These are phyloP conservation scores for Fonsecaea pedrosoi DNA, from an alignment of 2,329 filamentous ascomycete species.

Conservation along the genomic window DNA sequence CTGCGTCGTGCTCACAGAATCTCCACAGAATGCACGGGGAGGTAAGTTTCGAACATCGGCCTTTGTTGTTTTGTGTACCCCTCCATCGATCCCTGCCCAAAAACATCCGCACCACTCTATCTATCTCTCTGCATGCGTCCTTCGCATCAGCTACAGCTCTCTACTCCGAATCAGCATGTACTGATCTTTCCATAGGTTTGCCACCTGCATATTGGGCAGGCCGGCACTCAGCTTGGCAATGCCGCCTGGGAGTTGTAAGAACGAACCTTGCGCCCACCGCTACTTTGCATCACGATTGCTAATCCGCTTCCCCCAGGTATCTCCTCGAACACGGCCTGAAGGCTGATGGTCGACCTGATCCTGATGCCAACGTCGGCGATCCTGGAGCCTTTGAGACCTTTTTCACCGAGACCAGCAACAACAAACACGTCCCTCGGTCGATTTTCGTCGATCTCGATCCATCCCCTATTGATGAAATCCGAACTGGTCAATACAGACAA, in stretches of 20 bases:
- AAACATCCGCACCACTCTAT: conserved; percentile 19
- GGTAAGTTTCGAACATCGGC: conserved; percentile 24
- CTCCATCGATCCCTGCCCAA: conserved; percentile 20
- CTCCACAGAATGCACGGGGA: conserved; percentile 32
- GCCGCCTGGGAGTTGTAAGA: conserved; percentile 73
- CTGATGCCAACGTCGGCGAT: conserved; percentile 60
- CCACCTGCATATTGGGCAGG: conserved; percentile 72
- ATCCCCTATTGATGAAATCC: conserved; percentile 71
- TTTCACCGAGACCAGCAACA: conserved; percentile 68
- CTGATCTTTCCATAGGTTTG: conserved; percentile 57
- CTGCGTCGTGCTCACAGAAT: background rate
- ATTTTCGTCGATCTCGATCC: conserved; percentile 73
- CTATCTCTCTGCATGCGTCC: background rate
- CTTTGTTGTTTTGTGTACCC: conserved; percentile 21
- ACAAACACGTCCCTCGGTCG: conserved; percentile 72
- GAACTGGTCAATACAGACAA: conserved; percentile 66
- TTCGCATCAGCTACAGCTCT: background rate
- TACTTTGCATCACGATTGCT: conserved; percentile 42
- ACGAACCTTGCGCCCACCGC: conserved; percentile 35
- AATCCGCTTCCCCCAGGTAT: conserved; percentile 55
- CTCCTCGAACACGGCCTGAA: conserved; percentile 70
- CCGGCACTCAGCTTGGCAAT: conserved; percentile 71
- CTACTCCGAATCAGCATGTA: background rate
- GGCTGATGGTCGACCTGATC: conserved; percentile 65
- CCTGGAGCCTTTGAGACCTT: conserved; percentile 69